Evolutionary conservation across 352 stramenopile species (phyloP).

Genomic region (Phytophthora ramorum): DNA sequence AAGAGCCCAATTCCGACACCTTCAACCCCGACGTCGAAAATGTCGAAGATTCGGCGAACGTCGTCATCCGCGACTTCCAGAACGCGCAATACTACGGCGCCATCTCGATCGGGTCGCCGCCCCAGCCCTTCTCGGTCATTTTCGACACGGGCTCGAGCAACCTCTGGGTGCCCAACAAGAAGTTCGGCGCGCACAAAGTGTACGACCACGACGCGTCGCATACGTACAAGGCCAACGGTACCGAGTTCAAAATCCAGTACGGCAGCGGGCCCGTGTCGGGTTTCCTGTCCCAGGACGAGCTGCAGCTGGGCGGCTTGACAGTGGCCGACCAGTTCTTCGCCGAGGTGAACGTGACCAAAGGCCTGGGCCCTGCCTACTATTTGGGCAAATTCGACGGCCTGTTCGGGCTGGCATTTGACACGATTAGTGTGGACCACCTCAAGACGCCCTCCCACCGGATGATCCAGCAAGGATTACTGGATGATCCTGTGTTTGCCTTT

Average conservation of each 20-base stretch:
- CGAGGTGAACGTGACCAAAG: constrained; percentile 96
- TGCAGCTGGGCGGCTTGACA: constrained; percentile 69
- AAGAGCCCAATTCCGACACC: constrained; percentile 15
- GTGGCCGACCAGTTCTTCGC: constrained; percentile 93
- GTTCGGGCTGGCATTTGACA: constrained; percentile 96
- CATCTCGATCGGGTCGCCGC: constrained; percentile 91
- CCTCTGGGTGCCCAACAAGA: constrained; percentile 94
- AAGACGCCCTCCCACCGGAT: constrained; percentile 95
- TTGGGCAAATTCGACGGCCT: constrained; percentile 98
- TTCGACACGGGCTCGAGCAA: constrained; percentile 98
- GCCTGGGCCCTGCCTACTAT: constrained; percentile 94
- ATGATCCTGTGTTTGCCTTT: constrained; percentile 96
- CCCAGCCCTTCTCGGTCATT: constrained; percentile 94
- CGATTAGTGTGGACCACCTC: constrained; percentile 92
- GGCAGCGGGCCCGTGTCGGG: constrained; percentile 93
- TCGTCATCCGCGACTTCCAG: constrained; percentile 92
- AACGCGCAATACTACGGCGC: constrained; percentile 96
- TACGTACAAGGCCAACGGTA: constrained; percentile 92
- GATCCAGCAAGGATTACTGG: constrained; percentile 87
- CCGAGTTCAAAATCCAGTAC: constrained; percentile 96
- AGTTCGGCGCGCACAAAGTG: constrained; percentile 76
- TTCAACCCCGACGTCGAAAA: constrained; percentile 1
- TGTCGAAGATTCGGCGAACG: constrained; percentile 29
- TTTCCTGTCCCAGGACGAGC: constrained; percentile 90
- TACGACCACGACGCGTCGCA: constrained; percentile 92